Evolutionary conservation across 345 rosid species (phyloP).

Genomic region (Rhodomyrtus tomentosa): DNA sequence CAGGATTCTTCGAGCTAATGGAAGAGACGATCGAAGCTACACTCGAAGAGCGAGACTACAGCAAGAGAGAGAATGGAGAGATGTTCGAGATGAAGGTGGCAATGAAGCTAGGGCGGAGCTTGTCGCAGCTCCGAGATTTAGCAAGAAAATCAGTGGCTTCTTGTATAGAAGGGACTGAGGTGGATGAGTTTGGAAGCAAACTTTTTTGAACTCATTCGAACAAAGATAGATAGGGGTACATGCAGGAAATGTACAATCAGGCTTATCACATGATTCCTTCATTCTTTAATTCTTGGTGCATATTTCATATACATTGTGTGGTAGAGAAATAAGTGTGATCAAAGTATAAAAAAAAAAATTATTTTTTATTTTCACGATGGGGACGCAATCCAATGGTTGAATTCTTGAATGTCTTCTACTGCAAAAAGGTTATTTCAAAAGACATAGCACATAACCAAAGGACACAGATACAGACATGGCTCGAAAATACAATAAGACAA

Average conservation of each 20-base stretch:
- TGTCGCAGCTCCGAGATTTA: conserved; percentile 28
- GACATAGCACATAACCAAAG: no score
- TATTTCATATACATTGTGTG: no score
- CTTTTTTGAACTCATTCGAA: conserved; percentile 7
- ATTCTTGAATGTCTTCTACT: neutral
- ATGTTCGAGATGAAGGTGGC: conserved; percentile 28
- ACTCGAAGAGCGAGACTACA: conserved; percentile 7
- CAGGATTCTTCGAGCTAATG: conserved; percentile 19
- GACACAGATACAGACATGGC: no score
- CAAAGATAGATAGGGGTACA: neutral
- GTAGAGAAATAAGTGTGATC: no score
- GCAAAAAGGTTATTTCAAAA: no score
- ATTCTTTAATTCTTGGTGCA: no score
- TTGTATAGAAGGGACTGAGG: neutral
- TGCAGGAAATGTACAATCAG: no score
- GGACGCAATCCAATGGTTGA: neutral
- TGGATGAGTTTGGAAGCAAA: conserved; percentile 36
- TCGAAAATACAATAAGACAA: no score
- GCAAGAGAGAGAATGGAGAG: conserved; percentile 24
- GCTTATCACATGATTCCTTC: no score
- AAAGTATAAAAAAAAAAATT: neutral
- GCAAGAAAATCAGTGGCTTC: conserved; percentile 12
- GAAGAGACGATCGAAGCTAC: conserved; percentile 18
- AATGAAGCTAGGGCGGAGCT: conserved; percentile 36
- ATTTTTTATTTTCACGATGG: neutral